Base-by-base conservation (phyloP, 345 rosid species). In the Sisymbrium irio region DNA sequence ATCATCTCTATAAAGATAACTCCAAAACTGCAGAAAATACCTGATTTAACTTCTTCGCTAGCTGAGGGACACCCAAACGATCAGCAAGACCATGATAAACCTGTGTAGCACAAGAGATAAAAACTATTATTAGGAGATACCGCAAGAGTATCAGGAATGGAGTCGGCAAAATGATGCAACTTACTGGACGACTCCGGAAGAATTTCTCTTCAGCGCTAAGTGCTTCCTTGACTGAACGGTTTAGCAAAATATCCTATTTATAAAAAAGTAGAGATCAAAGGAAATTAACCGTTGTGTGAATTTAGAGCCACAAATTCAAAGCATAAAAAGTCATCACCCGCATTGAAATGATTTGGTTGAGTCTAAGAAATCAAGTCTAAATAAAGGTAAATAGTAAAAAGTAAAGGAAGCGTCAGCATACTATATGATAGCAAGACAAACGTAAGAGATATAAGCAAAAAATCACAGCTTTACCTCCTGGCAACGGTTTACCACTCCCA, bases 1-100 rank as follows among this genome's bases (percentile, higher is more conserved):
- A 59, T 58, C 37, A 50, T 17, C 42, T 27, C 9, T 5, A 53
- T 3, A 27, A 61, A 33, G n/a, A 54, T 1, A 14, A 53, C 47
- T 45, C 70, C 12, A 63, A 54, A 39, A 39, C 10, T 63, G 66
- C 60, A 42, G 19, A 42, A 65, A 17, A 32, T 64, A 87, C 95
- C 87, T 87, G 88, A 76, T 89, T 89, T 74, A 89, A 72, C 86
- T 85, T 87, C 76, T 84, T 85, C 12, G 95, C 95, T 59, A 87
- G 84, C 81, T 86, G 85, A 49, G 91, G 89, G 62, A 87, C 74
- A 59, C 95, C 91, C 45, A 88, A 73, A 72, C 77, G 87, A 79
- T 89, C 85, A 40, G 86, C 35, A 36, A 89, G 86, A 66, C 80
- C 83, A 77, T 79, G 85, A 63, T 89, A 89, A 46, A 83, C 88